These are phyloP conservation scores for Pleurotus eryngii DNA, from an alignment of 768 basidiomycete species.

Conservation along the genomic window DNA sequence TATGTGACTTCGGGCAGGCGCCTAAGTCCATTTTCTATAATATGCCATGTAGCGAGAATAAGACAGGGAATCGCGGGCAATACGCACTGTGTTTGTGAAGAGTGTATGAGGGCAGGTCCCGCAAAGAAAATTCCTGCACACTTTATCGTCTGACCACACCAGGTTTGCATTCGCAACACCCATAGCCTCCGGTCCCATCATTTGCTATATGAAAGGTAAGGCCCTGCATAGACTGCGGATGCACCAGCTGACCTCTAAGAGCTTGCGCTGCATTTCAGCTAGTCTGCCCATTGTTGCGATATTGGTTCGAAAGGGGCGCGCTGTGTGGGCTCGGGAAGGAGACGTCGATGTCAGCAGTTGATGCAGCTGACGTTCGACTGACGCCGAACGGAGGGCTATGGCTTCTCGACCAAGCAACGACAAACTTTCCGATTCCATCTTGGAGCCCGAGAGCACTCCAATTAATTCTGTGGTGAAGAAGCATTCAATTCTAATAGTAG, in stretches of 20 bases:
- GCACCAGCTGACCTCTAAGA: slow-evolving; percentile 42
- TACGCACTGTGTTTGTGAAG: slow-evolving; percentile 93
- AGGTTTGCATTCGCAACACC: slow-evolving; percentile 91
- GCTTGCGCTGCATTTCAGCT: slow-evolving; percentile 97
- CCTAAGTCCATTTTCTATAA: slow-evolving; percentile 98
- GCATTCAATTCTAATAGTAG: no score
- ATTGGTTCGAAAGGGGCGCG: neutral
- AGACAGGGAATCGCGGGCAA: slow-evolving; percentile 6
- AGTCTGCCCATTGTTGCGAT: slow-evolving; percentile 77
- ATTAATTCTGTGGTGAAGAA: no score
- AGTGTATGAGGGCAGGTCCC: slow-evolving; percentile 98
- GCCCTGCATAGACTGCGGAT: slow-evolving; percentile 39
- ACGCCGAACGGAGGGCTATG: neutral
- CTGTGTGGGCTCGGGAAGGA: neutral
- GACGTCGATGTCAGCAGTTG: slow-evolving; percentile 11
- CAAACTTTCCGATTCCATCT: neutral
- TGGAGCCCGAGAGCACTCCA: no score
- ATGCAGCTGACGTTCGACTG: neutral
- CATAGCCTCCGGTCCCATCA: slow-evolving; percentile 99
- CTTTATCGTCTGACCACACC: slow-evolving; percentile 94
- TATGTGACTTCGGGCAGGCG: slow-evolving; percentile 95
- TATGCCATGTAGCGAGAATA: neutral
- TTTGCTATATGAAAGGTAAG: slow-evolving; percentile 64
- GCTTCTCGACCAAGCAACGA: neutral
- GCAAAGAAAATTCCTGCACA: slow-evolving; percentile 96